Evolutionary conservation across 805 yeast genomes (phyloP).

Genomic region (Barnettozyma californica): DNA sequence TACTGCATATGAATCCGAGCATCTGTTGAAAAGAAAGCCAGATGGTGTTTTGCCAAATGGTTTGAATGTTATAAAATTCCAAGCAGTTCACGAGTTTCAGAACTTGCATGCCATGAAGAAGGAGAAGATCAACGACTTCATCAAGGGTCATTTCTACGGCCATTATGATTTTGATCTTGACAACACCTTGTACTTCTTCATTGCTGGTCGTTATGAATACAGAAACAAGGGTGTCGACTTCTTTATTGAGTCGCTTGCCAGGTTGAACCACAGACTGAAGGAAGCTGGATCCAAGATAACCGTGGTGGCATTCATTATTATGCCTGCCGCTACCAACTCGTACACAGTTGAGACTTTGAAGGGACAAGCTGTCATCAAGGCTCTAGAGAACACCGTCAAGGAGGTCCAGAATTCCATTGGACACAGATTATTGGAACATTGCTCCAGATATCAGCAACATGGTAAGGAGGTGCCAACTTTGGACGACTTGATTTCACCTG

Average conservation of each 20-base stretch:
- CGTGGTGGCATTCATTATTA: constrained; percentile 93
- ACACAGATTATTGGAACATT: constrained; percentile 82
- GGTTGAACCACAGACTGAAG: constrained; percentile 84
- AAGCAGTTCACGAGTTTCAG: constrained; percentile 97
- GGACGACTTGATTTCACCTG: constrained; percentile 77
- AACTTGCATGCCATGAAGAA: constrained; percentile 89
- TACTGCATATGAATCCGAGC: constrained; percentile 95
- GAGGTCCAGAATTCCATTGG: constrained; percentile 88
- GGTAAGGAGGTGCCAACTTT: constrained; percentile 69
- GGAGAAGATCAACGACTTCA: constrained; percentile 88
- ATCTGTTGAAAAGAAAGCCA: constrained; percentile 88
- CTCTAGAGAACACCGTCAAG: constrained; percentile 79
- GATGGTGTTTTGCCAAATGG: constrained; percentile 98
- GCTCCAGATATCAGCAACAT: constrained; percentile 59
- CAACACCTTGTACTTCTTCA: constrained; percentile 90
- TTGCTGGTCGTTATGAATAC: constrained; percentile 95
- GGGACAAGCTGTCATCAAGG: constrained; percentile 94
- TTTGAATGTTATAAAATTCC: constrained; percentile 89
- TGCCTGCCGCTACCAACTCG: constrained; percentile 95
- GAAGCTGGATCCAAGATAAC: constrained; percentile 80
- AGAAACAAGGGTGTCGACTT: constrained; percentile 96
- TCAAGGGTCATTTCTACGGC: constrained; percentile 96
- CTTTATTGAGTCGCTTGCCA: constrained; percentile 86
- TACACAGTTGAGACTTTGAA: constrained; percentile 93
- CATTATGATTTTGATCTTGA: constrained; percentile 92